Evolutionary conservation across 257 asterid genomes (phyloP).

Genomic region (Ocimum tenuiflorum): DNA sequence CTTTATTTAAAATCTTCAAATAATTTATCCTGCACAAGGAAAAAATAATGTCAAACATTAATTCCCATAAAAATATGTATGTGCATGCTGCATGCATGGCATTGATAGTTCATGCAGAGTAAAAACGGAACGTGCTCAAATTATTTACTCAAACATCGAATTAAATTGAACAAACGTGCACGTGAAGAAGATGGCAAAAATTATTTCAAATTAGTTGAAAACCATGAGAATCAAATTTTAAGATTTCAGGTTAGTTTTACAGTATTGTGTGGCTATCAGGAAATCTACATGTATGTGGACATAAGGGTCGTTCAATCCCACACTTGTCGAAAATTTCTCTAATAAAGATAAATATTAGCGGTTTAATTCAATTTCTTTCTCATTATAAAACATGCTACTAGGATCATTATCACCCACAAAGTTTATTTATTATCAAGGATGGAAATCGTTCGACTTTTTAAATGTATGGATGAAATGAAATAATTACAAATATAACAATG

Average conservation of each 20-base stretch:
- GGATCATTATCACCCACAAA: constrained; percentile 15
- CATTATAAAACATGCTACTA: too few relatives aligned
- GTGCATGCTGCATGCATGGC: neutral
- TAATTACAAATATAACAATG: too few relatives aligned
- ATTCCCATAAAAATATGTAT: neutral
- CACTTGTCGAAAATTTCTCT: too few relatives aligned
- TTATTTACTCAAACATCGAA: neutral
- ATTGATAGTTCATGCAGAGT: neutral
- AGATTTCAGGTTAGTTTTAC: neutral
- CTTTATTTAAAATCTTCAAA: constrained; percentile 1
- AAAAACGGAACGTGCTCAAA: neutral
- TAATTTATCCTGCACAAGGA: constrained; percentile 24
- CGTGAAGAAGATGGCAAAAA: neutral
- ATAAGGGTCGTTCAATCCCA: too few relatives aligned
- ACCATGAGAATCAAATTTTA: constrained; percentile 7
- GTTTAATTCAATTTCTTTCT: too few relatives aligned
- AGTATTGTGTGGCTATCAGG: constrained; percentile 7
- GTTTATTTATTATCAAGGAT: constrained; percentile 6
- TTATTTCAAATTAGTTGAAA: neutral
- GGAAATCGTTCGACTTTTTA: neutral
- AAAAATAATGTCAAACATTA: neutral
- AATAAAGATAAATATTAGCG: too few relatives aligned
- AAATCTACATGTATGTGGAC: too few relatives aligned
- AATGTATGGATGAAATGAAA: too few relatives aligned
- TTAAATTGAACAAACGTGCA: neutral